Base-by-base conservation (phyloP, 345 rosid species). In the Erysimum cheiranthoides region DNA sequence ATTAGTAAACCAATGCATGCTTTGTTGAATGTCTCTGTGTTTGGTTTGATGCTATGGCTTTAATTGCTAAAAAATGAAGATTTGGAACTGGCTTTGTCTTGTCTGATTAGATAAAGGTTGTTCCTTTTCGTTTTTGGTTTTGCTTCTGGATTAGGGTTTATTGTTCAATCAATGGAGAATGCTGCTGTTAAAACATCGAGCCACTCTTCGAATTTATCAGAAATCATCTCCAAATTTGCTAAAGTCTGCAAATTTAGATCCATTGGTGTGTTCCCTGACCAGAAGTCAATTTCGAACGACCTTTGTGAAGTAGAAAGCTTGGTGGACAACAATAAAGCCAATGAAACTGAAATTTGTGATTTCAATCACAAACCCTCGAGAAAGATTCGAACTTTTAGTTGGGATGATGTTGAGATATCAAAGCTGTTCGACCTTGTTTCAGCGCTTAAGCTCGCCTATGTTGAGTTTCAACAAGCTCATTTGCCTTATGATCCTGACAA, bases 211-310 rank as follows among this genome's bases (percentile, higher is more conserved):
- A 85, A 83, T 66, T 67, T 82, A 67, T 77, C 85, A 9, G 90
- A 85, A 7, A 73, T 86, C 25, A 82, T 86, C 52, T 83, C 92
- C 54, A 89, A 78, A 40, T 82, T 86, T 79, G 85, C 87, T 16
- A 86, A 85, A 81, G 79, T 78, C 77, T 86, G 89, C 80, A 86
- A 78, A 73, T 63, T 84, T 63, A 89, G 87, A 78, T 86, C 92
- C 68, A 67, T 86, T 59, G 95, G 87, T 74, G 89, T 86, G 12
- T 82, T 87, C 49, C 61, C 74, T 30, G 78, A 76, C 73, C 82
- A 36, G 16, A 62, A 63, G 4, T 64, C 57, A 21, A 62, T 32
- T 74, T 74, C 69, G 2, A 83, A 66, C 16, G 65, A 74, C 17
- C 25, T 66, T 42, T 77, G 73, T 52, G 80, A 74, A 70, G 70